Evolutionary conservation across 2,329 filamentous ascomycete genomes (phyloP).

Genomic region (Xylaria sp.): DNA sequence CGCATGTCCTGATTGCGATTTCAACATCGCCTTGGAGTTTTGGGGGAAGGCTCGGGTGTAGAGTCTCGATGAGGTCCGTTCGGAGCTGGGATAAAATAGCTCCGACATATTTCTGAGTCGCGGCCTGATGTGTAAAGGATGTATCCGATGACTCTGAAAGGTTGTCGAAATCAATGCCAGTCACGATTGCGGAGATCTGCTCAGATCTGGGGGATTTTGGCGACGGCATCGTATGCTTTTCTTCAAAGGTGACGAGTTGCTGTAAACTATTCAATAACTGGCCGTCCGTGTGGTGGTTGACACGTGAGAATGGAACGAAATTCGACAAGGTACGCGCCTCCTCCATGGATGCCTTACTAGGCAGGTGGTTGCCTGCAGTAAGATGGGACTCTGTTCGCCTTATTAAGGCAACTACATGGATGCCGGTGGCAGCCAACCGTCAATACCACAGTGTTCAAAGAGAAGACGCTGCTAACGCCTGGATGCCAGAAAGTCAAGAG

Average conservation of each 20-base stretch:
- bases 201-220: neutral
- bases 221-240: neutral
- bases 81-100: neutral
- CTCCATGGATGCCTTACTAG: neutral
- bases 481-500: neutral
- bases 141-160: neutral
- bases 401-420: neutral
- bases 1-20: neutral
- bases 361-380: neutral
- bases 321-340: neutral
- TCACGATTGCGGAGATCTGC: neutral
- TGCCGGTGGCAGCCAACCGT: neutral
- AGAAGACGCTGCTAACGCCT: neutral
- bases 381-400: neutral
- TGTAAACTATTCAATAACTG: neutral
- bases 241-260: neutral
- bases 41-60: neutral
- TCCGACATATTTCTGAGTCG: neutral
- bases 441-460: neutral
- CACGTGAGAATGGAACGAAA: neutral
- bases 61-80: neutral
- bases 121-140: neutral
- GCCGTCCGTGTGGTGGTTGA: neutral
- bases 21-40: neutral
- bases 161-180: neutral